Evolutionary conservation across 163 green algal genomes (phyloP), one percentile per base, ranked within the genome.

Genomic region (Chlamydomonas reinhardtii): DNA sequence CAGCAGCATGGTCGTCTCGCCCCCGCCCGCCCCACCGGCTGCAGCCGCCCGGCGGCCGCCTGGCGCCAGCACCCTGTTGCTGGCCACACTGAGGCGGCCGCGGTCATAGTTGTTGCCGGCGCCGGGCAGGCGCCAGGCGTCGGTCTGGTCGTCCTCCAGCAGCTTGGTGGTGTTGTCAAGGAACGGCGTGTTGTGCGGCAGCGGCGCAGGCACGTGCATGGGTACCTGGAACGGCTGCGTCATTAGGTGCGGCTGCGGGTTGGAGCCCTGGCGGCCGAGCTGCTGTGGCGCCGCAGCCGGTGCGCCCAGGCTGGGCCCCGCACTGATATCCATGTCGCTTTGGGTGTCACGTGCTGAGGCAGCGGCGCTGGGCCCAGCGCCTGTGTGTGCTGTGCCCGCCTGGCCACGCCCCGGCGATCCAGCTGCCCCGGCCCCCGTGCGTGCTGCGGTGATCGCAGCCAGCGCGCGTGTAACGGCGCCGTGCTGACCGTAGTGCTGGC

Each of bases 131-230:
- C 72, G 32, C 82, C 82, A 87, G 11, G 72, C 82, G 6, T 87
- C 82, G 12, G 82, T 87, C 39, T 87, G 82, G 8, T 87, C 82
- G 24, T 79, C 80, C 54, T 87, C 72, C n/a, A 87, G 61, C 34
- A 87, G 39, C 39, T 61, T 70, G 19, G 34, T 82, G 29, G 82
- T 87, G 72, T 74, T 87, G 48, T 87, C 82, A 37, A 79, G 25
- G 56, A 86, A 73, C 1, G 80, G 70, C 6, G 69, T 86, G 48
- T 35, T 78, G 54, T 86, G 80, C 32, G 76, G 62, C 35, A 78
- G 31, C 16, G 15, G 56, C 9, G 9, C 65, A 2, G 64, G 66
- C 39, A 9, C 4, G 20, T 69, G 78, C 48, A 59, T 32, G 24
- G 56, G 74, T 22, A 82, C 34, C 22, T 72, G 32, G 0, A 56